Evolutionary conservation across 1,284 basidiomycete genomes (phyloP), one percentile per base, ranked within the genome.

Genomic region (Pseudozyma sp.): DNA sequence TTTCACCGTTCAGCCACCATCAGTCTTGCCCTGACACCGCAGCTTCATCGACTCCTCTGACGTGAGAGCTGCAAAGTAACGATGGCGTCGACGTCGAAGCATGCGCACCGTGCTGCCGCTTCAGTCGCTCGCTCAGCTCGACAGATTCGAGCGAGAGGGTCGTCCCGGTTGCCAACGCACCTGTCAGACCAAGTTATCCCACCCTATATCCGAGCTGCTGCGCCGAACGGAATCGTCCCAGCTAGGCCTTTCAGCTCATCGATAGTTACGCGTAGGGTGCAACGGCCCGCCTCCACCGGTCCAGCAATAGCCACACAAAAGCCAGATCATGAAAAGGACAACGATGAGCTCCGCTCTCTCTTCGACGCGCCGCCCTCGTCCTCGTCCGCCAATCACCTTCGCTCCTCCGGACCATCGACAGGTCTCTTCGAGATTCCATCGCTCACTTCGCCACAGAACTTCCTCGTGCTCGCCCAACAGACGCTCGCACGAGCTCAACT

Each of bases 401-500:
- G 54, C 13, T 60, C 67, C 0, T 53, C 59, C 1, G 60, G 62
- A 2, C 63, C 72, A 1, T 52, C 72, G 4, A 75, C 77, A 9
- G 82, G 82, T 1, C 61, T 83, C 16, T 83, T 82, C 34, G 56
- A 76, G 40, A 68, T 80, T 13, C 78, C 75, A 1, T 69, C 80
- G 3, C 63, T 83, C n/a, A 65, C 71, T 1, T 66, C 70, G 30
- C 81, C 82, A 1, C 48, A 59, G 5, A 68, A 61, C 43, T 82
- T 83, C 49, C 48, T 78, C 47, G 42, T 58, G 10, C 66, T 84
- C 1, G 82, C 81, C 7, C 62, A 80, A 45, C 64, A 77, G 31
- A 80, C 82, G 3, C 57, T 83, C 6, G 61, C 77, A 2, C 76
- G 82, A 16, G 77, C 81, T n/a, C 80, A 81, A 59, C 71, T 83